Base-by-base conservation (phyloP, 257 asterid species). In the Perilla frutescens region DNA sequence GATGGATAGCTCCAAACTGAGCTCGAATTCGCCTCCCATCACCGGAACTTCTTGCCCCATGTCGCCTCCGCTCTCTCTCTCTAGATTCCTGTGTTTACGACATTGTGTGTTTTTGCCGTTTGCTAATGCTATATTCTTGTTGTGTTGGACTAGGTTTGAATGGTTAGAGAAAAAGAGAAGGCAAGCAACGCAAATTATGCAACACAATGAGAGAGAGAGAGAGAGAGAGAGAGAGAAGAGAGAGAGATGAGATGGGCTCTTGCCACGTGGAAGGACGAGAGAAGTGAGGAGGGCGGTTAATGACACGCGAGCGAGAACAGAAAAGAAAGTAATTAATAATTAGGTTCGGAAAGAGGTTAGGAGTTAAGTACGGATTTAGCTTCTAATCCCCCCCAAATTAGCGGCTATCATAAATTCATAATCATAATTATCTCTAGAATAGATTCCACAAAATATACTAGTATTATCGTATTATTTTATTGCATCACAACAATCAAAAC, bases 1-100 rank as follows among this genome's bases (percentile, higher is more conserved):
- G 13, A 89, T 85, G 5, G 96, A 89, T 15, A 89, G 75, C 81
- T 85, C 89, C 85, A 89, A 89, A 56, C 84, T 83, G 74, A 89
- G 82, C 78, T 82, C 88, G 66, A 82, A 57, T 29, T 80, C 90
- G 59, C 80, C 80, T 13, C 20, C 73, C 73, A 48, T 47, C 63
- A 73, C 77, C 47, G 55, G 37, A 36, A 55, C 26, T 40, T 75
- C 77, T 29, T 7, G 68, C 5, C 58, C 40, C 74, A 62, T 74
- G 32, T 53, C 12, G 26, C 26, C 26, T 20, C 26, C 26, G 26
- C 26, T 20, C 1, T 20, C 26, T 20, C 26, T 20, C 26, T 20
- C 26, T 20, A 20, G 26, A 20, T 20, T 20, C 26, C 26, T 20
- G 26, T 20, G 26, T 20, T 20, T 20, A 20, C 26, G 26, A 20